Percentiles rank a stretch among this genome's conserved stretches.
Conservation (phyloP, 148 eudicot species). For the Arctostaphylos glauca region DNA sequence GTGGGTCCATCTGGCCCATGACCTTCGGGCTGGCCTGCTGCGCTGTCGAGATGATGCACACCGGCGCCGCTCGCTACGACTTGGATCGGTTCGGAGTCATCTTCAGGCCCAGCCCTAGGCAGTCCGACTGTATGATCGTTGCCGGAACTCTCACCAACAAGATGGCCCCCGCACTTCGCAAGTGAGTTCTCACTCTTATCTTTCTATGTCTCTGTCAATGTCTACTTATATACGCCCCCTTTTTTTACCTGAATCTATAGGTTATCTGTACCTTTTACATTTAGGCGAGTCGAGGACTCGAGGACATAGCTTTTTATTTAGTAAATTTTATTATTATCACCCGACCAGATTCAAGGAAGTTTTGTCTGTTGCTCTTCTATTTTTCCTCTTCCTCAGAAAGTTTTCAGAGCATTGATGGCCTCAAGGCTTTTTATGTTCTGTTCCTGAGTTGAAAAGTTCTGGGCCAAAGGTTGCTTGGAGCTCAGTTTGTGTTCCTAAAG, state of each 20-base stretch:
- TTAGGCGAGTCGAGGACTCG: neutral
- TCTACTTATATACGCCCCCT: neutral
- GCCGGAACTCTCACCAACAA: slow-evolving; percentile 57
- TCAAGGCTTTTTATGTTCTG: too few relatives aligned
- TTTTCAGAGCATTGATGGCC: too few relatives aligned
- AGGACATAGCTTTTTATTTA: too few relatives aligned
- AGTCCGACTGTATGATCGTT: slow-evolving; percentile 96
- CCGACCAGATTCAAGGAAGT: too few relatives aligned
- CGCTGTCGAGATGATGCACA: slow-evolving; percentile 9
- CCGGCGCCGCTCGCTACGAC: slow-evolving; percentile 36
- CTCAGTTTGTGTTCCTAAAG: too few relatives aligned
- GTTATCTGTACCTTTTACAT: neutral
- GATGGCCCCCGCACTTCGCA: slow-evolving; percentile 34
- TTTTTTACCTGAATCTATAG: neutral
- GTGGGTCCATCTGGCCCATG: slow-evolving; percentile 10
- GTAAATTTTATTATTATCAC: too few relatives aligned
- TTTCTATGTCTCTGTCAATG: neutral
- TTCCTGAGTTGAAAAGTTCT: too few relatives aligned
- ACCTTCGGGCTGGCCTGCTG: slow-evolving; percentile 1
- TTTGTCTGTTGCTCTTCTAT: too few relatives aligned
- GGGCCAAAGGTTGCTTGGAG: too few relatives aligned
- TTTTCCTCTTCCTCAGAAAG: too few relatives aligned
- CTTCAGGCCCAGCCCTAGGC: slow-evolving; percentile 91
- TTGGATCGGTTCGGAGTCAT: slow-evolving; percentile 84
- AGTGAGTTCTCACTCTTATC: slow-evolving; percentile 6